Base-by-base conservation (phyloP, 2,329 filamentous ascomycete species). In the Aureobasidium leucospermi region DNA sequence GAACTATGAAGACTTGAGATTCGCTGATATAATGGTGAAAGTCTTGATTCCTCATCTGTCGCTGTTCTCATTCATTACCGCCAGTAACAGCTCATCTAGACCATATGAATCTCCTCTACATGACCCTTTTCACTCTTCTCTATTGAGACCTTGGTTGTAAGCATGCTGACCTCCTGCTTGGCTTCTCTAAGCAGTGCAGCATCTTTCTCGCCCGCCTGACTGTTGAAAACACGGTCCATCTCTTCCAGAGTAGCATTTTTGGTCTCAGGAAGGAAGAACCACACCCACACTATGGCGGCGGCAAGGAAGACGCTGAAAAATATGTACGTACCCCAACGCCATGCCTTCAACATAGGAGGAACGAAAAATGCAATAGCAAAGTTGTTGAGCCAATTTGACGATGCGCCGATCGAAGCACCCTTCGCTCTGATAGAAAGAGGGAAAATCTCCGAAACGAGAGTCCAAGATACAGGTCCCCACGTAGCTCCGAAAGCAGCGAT, bases 381-480 rank as follows among this genome's bases (percentile, higher is more conserved):
- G 53, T 68, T 68, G 58, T 65, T 67, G 36, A 75, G 71, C 73
- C 74, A 76, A 62, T 76, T 76, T 10, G 66, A 68, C 4, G 67
- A 70, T 29, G 85, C 85, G 13, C 85, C 86, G 0, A 91, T 75
- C 0, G 87, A 80, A 10, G 88, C 86, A 39, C 87, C 88, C 61
- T 89, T 88, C 0, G 88, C 81, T 3, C 86, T 81, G 11, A 84
- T 85, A 60, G 81, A 85, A 6, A 90, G 73, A 0, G 87, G 88
- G 84, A 85, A 91, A 46, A 91, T 84, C 71, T 90, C 87, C 2
- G 86, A 82, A 1, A 89, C 80, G 58, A 91, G 79, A 6, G 42
- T 87, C 87, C 88, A 90, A 0, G 85, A 81, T 65, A 84, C 86
- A 2, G 87, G 87, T 0, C 86, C 86, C 87, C 87, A 91, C 0